These are phyloP conservation scores for Purpureocillium lavendulum DNA, from an alignment of 2,329 filamentous ascomycete genomes.

Conservation along the genomic window DNA sequence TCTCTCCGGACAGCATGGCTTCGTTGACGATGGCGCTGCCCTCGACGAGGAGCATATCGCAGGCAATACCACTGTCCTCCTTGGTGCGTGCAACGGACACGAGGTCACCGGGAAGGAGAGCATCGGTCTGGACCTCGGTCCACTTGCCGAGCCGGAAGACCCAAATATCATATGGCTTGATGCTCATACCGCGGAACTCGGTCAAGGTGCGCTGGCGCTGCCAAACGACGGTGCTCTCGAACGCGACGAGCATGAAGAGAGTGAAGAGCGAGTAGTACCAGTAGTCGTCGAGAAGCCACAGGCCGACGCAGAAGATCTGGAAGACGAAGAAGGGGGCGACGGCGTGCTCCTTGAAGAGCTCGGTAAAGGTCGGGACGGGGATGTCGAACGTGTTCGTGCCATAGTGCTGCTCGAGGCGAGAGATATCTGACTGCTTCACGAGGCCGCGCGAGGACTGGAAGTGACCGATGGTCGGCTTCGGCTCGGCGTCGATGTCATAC, in stretches of 20 bases:
- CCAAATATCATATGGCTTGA: constrained; percentile 94
- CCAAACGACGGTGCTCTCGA: constrained; percentile 99
- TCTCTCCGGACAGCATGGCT: constrained; percentile 97
- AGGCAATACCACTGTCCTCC: constrained; percentile 93
- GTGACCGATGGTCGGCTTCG: constrained; percentile 66
- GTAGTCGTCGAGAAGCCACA: constrained; percentile 99
- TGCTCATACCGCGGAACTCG: constrained; percentile 98
- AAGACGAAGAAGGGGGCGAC: constrained; percentile 99
- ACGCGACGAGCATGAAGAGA: constrained; percentile 93
- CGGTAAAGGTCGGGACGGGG: constrained; percentile 87
- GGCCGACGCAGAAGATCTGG: constrained; percentile 94
- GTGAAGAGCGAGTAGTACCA: constrained; percentile 99
- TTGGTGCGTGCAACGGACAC: constrained; percentile 90
- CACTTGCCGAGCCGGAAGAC: constrained; percentile 83
- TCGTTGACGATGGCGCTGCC: constrained; percentile 97
- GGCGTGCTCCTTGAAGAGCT: constrained; percentile 96
- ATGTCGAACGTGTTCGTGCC: constrained; percentile 96
- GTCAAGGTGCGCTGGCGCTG: constrained; percentile 91
- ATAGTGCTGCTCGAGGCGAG: constrained; percentile 82
- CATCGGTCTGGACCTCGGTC: constrained; percentile 82
- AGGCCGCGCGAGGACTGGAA: constrained; percentile 81
- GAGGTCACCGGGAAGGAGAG: constrained; percentile 85
- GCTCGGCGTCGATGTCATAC: constrained; percentile 78
- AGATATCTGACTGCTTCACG: constrained; percentile 63
- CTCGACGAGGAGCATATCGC: constrained; percentile 92